Conservation (phyloP, 768 basidiomycete genomes). For the Boletus tomentosulus region DNA sequence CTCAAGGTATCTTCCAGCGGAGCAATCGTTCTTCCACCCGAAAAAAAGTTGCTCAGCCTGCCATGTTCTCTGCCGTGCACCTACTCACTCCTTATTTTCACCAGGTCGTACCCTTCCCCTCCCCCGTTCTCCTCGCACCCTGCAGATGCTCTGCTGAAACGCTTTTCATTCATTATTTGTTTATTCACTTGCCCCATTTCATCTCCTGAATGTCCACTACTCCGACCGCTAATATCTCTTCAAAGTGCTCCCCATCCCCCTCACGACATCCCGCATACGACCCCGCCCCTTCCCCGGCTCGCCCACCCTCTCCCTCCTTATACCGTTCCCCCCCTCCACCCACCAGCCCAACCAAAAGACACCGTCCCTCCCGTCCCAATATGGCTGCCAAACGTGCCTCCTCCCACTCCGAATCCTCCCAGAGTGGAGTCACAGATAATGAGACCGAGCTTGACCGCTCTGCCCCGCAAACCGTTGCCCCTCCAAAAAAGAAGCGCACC, state of each 20-base stretch:
- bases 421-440: slow-evolving; percentile 56
- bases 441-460: slow-evolving; percentile 46
- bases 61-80: background rate
- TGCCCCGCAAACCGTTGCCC: slow-evolving; percentile 28
- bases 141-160: background rate
- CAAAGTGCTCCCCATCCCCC: slow-evolving; percentile 11
- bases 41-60: background rate
- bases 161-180: slow-evolving; percentile 23
- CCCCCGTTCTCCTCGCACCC: too few relatives aligned
- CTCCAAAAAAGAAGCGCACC: slow-evolving; percentile 64
- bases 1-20: background rate
- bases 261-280: slow-evolving; percentile 22
- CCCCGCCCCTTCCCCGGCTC: background rate
- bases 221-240: slow-evolving; percentile 22
- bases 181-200: slow-evolving; percentile 13
- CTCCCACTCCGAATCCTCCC: slow-evolving; percentile 38
- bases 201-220: slow-evolving; percentile 18
- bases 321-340: background rate
- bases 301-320: background rate
- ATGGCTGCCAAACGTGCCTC: slow-evolving; percentile 27
- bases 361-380: slow-evolving; percentile 6
- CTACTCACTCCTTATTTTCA: background rate
- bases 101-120: background rate
- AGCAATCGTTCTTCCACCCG: background rate
- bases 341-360: slow-evolving; percentile 18